Evolutionary conservation across 495 filamentous ascomycete species (phyloP).

Genomic region (Neurospora discreta): DNA sequence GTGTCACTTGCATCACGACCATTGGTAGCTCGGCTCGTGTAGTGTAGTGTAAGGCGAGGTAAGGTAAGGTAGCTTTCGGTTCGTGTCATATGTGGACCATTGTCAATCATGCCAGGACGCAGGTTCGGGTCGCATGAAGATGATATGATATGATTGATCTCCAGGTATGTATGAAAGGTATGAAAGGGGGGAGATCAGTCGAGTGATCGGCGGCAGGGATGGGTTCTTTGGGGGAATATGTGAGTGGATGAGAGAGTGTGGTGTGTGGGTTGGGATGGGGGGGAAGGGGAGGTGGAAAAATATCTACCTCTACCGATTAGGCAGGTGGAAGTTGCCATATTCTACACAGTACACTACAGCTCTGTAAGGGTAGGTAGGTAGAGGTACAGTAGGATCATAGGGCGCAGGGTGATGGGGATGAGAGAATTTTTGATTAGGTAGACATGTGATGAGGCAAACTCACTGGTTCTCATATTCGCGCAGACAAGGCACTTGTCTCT

Average conservation of each 20-base stretch:
- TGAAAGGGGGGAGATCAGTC: neutral
- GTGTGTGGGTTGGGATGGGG: neutral
- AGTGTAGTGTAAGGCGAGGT: neutral
- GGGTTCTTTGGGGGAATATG: neutral
- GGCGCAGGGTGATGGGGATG: no score
- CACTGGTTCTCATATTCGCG: no score
- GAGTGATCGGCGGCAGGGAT: neutral
- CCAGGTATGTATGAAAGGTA: neutral
- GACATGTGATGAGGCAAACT: no score
- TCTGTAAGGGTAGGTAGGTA: no score
- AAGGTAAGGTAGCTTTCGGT: neutral
- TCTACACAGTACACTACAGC: no score
- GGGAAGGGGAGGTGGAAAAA: neutral
- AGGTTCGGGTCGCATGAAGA: neutral
- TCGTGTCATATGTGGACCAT: neutral
- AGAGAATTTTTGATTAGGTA: no score
- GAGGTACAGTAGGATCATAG: no score
- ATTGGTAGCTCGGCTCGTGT: neutral
- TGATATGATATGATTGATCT: neutral
- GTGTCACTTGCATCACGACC: neutral
- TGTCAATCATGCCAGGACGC: neutral
- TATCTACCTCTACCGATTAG: no score
- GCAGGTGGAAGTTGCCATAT: no score
- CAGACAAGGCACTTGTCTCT: no score
- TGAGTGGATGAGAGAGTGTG: neutral